These are phyloP conservation scores for Boletellus ananas DNA, from an alignment of 768 basidiomycete species.

Conservation along the genomic window DNA sequence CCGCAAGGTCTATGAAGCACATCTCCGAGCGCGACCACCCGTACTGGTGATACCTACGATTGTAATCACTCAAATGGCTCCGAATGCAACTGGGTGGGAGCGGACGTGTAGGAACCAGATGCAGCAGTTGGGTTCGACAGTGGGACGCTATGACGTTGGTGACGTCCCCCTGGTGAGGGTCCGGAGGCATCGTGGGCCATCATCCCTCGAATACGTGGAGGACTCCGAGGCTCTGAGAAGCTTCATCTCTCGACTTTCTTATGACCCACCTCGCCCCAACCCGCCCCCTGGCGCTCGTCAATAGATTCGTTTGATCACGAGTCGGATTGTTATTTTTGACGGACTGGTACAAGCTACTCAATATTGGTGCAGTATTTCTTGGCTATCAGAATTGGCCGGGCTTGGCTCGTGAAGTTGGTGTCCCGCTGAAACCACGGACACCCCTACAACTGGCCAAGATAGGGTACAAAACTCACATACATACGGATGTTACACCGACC, in stretches of 20 bases:
- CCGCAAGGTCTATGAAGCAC: neutral
- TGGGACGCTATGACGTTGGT: neutral
- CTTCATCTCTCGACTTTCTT: slow-evolving; percentile 1
- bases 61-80: neutral
- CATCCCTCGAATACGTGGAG: neutral
- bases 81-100: neutral
- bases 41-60: neutral
- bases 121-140: neutral
- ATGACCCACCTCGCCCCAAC: neutral
- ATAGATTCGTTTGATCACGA: too few relatives aligned
- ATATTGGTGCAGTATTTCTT: too few relatives aligned
- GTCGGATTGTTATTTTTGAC: too few relatives aligned
- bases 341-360: too few relatives aligned
- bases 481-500: too few relatives aligned
- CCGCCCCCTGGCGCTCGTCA: too few relatives aligned
- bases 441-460: too few relatives aligned
- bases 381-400: too few relatives aligned
- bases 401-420: too few relatives aligned
- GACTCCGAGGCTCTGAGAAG: neutral
- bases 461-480: too few relatives aligned
- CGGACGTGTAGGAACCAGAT: neutral
- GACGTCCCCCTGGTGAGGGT: neutral
- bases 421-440: too few relatives aligned
- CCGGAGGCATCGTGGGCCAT: neutral
- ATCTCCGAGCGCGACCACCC: too few relatives aligned